Conservation (phyloP, 2,329 filamentous ascomycete species). For the Chrysoporthe austroafricana region DNA sequence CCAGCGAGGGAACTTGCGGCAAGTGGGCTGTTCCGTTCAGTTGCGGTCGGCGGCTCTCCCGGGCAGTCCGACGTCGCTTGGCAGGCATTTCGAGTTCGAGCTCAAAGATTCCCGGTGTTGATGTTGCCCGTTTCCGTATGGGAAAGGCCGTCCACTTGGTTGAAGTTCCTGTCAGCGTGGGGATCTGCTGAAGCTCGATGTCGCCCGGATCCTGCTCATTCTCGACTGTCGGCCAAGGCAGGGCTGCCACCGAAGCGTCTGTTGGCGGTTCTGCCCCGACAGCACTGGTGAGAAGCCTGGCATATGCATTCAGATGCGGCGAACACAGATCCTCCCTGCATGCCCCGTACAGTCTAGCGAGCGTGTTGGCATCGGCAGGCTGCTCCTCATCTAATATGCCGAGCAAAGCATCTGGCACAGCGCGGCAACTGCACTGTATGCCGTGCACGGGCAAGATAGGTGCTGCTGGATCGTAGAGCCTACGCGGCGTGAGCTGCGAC, state of each 20-base stretch:
- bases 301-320: conserved; percentile 24
- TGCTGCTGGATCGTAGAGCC: conserved; percentile 28
- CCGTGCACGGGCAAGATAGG: conserved; percentile 12
- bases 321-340: conserved; percentile 24
- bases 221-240: conserved; percentile 5
- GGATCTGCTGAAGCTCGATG: conserved; percentile 9
- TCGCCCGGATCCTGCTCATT: conserved; percentile 5
- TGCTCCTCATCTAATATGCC: conserved; percentile 18
- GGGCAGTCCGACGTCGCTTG: conserved; percentile 20
- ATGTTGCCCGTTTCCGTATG: conserved; percentile 25
- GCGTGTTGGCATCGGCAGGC: neutral
- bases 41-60: neutral
- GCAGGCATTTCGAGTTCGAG: conserved; percentile 24
- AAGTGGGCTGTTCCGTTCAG: neutral
- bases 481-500: conserved; percentile 10
- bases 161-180: conserved; percentile 19
- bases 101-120: conserved; percentile 24
- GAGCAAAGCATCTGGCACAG: conserved; percentile 21
- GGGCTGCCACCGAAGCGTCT: neutral
- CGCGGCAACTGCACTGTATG: conserved; percentile 17
- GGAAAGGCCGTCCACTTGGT: conserved; percentile 26
- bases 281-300: conserved; percentile 23
- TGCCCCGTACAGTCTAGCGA: conserved; percentile 22
- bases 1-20: neutral
- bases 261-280: conserved; percentile 2